These are phyloP conservation scores for Lactarius hengduanensis DNA, from an alignment of 768 basidiomycete genomes.

Conservation along the genomic window DNA sequence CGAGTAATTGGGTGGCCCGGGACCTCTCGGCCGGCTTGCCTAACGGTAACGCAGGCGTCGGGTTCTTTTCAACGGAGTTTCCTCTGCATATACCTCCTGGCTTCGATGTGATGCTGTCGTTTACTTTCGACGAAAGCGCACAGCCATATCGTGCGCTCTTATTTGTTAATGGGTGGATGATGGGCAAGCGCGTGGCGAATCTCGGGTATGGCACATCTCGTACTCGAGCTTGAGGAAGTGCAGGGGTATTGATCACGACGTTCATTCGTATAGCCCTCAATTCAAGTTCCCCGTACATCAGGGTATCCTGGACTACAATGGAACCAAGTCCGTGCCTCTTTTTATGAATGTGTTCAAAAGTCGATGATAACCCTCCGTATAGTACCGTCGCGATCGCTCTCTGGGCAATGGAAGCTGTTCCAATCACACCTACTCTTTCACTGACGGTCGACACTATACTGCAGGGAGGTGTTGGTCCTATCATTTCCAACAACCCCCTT, in stretches of 20 bases:
- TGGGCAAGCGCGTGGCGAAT: slow-evolving; percentile 58
- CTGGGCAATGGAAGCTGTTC: slow-evolving; percentile 36
- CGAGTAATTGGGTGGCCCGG: slow-evolving; percentile 55
- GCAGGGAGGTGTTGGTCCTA: slow-evolving; percentile 26
- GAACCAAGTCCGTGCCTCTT: slow-evolving; percentile 54
- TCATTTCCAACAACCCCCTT: slow-evolving; percentile 31
- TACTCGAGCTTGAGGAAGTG: slow-evolving; percentile 6
- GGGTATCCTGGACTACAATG: slow-evolving; percentile 73
- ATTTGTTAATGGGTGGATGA: slow-evolving; percentile 89
- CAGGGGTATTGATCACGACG: not conserved
- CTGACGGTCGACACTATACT: slow-evolving; percentile 34
- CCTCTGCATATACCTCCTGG: slow-evolving; percentile 55
- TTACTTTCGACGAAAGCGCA: slow-evolving; percentile 61
- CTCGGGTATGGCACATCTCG: slow-evolving; percentile 30
- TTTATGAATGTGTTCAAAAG: slow-evolving; percentile 8
- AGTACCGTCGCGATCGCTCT: slow-evolving; percentile 33
- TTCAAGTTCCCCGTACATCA: slow-evolving; percentile 80
- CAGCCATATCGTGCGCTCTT: slow-evolving; percentile 67
- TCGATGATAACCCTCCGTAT: not conserved
- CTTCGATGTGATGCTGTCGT: slow-evolving; percentile 66
- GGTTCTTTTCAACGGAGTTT: slow-evolving; percentile 80
- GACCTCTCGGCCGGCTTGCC: slow-evolving; percentile 62
- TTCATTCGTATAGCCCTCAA: slow-evolving; percentile 54
- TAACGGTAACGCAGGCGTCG: slow-evolving; percentile 59
- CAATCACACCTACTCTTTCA: slow-evolving; percentile 31